Evolutionary conservation across 2,329 filamentous ascomycete species (phyloP).

Genomic region (Penicillium sp.): DNA sequence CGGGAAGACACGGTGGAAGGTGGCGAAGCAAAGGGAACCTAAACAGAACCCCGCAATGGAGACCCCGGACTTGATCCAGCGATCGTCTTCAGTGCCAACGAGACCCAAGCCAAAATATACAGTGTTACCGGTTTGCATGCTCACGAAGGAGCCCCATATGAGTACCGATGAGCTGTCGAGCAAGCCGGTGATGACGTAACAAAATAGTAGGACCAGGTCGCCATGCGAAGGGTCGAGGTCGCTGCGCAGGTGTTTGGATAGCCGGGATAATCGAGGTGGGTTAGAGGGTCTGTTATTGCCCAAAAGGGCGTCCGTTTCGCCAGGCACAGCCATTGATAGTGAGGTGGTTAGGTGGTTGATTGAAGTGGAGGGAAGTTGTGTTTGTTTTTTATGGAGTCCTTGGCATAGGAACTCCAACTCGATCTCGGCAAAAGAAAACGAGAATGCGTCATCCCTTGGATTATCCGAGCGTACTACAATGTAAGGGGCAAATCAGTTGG

Average conservation of each 20-base stretch:
- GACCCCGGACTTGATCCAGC: conserved; percentile 63
- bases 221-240: conserved; percentile 55
- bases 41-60: conserved; percentile 63
- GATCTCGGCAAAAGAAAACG: background rate
- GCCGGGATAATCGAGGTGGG: background rate
- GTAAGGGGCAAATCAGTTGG: background rate
- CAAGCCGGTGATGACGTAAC: conserved; percentile 68
- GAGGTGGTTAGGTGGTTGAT: background rate
- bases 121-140: conserved; percentile 80
- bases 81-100: conserved; percentile 41
- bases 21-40: conserved; percentile 62
- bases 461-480: background rate
- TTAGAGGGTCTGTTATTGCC: background rate
- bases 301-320: conserved; percentile 13
- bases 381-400: background rate
- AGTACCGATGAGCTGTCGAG: conserved; percentile 67
- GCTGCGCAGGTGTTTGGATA: conserved; percentile 8
- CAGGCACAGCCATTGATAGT: conserved; percentile 5
- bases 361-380: background rate
- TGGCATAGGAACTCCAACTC: background rate
- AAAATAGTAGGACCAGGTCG: conserved; percentile 60
- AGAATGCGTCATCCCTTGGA: background rate
- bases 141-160: conserved; percentile 71
- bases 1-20: conserved; percentile 52
- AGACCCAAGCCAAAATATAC: conserved; percentile 69